phyloP scores from a whole-genome alignment of 2,329 filamentous ascomycete genomes.

The Ophiostoma perfectum region DNA sequence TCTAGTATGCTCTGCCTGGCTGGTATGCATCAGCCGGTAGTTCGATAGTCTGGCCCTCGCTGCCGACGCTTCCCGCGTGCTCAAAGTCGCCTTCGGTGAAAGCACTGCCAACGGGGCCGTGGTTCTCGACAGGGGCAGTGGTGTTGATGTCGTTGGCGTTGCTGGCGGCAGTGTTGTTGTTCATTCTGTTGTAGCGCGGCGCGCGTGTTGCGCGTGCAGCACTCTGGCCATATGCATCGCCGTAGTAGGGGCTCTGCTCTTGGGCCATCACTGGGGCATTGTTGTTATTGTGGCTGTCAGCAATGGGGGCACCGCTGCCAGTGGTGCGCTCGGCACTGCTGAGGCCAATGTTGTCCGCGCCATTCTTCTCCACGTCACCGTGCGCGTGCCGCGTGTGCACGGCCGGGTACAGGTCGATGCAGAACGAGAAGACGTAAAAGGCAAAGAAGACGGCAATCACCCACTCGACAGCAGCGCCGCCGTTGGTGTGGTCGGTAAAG shows the following conservation, averaged over 20 bases:
- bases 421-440: slow-evolving; percentile 81
- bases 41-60: slow-evolving; percentile 1
- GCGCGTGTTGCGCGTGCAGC: slow-evolving; percentile 24
- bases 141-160: background rate
- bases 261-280: background rate
- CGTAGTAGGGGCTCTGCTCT: slow-evolving; percentile 15
- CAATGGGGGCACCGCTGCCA: background rate
- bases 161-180: slow-evolving; percentile 1
- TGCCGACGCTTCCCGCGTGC: slow-evolving; percentile 1
- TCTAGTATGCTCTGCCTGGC: slow-evolving; percentile 19
- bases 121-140: background rate
- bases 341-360: background rate
- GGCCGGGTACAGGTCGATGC: slow-evolving; percentile 80
- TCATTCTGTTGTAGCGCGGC: slow-evolving; percentile 18
- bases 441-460: slow-evolving; percentile 77
- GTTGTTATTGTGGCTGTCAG: background rate
- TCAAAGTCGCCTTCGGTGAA: slow-evolving; percentile 10
- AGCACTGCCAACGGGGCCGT: background rate
- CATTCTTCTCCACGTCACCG: slow-evolving; percentile 13
- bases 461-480: slow-evolving; percentile 74
- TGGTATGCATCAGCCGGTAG: slow-evolving; percentile 17
- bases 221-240: slow-evolving; percentile 22
- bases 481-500: slow-evolving; percentile 49
- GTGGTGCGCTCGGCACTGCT: background rate
- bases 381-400: slow-evolving; percentile 50